Evolutionary conservation across 2,329 filamentous ascomycete species (phyloP).

Genomic region (Aspergillus neotritici): DNA sequence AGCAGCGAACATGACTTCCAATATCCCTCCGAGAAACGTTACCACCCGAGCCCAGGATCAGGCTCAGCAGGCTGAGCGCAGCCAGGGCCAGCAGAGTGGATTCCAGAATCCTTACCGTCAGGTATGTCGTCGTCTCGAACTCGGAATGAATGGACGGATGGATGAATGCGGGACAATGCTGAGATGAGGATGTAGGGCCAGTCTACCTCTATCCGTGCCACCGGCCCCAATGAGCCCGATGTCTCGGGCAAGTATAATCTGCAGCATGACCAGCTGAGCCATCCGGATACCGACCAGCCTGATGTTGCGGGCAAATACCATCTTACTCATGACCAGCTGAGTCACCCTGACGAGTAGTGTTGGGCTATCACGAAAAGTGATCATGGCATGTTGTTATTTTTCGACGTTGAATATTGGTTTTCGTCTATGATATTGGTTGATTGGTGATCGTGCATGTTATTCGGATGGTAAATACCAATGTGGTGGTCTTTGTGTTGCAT

Average conservation of each 20-base stretch:
- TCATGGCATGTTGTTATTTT: background rate
- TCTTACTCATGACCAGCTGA: constrained; percentile 2
- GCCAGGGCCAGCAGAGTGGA: background rate
- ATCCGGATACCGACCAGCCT: too few species aligned
- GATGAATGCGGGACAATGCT: too few species aligned
- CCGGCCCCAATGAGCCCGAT: too few species aligned
- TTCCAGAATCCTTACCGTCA: background rate
- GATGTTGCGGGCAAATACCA: background rate
- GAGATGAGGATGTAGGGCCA: too few species aligned
- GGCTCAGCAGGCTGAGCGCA: background rate
- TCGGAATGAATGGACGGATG: too few species aligned
- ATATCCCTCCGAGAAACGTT: too few species aligned
- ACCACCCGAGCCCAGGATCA: background rate
- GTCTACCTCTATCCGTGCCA: too few species aligned
- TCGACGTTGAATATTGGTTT: background rate
- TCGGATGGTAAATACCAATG: too few species aligned
- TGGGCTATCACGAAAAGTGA: background rate
- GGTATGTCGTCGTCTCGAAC: background rate
- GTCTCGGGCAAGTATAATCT: too few species aligned
- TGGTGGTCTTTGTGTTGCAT: too few species aligned
- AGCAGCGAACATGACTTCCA: too few species aligned
- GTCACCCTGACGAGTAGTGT: constrained; percentile 6
- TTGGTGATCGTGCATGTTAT: too few species aligned
- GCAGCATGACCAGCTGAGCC: background rate
- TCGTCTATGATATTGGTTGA: background rate